phyloP scores from a whole-genome alignment of 2,329 filamentous ascomycete species.

The Fusarium camptoceras region DNA sequence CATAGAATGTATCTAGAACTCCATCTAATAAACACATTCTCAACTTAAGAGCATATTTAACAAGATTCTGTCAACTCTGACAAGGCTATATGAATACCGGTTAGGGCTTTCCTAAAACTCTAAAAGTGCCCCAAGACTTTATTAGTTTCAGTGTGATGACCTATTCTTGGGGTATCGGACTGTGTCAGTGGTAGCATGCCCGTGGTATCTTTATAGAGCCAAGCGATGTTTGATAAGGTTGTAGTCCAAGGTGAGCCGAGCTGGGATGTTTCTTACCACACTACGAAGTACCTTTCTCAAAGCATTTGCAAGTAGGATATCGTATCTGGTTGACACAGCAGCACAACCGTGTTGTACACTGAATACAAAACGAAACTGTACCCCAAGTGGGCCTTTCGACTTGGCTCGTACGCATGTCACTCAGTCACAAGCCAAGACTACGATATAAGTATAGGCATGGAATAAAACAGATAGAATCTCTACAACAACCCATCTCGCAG shows the following conservation, averaged over 20 bases:
- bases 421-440: not conserved
- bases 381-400: not conserved
- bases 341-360: not conserved
- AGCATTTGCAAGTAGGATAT: not conserved
- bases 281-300: not conserved
- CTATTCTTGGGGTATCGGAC: not conserved
- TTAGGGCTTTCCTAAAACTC: not conserved
- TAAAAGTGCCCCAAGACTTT: not conserved
- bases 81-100: not conserved
- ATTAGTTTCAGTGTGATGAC: not conserved
- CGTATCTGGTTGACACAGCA: too few relatives aligned
- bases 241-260: not conserved
- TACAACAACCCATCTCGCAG: conserved; percentile 28
- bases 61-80: not conserved
- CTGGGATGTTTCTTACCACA: not conserved
- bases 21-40: conserved; percentile 21
- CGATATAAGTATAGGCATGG: not conserved
- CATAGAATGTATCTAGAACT: conserved; percentile 27
- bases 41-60: not conserved
- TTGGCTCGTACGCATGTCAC: not conserved
- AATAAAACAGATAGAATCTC: conserved; percentile 19
- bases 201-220: not conserved
- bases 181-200: not conserved
- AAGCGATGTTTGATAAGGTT: not conserved
- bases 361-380: not conserved